Conservation (phyloP, 164 flowering plant species). For the Brasenia schreberi region DNA sequence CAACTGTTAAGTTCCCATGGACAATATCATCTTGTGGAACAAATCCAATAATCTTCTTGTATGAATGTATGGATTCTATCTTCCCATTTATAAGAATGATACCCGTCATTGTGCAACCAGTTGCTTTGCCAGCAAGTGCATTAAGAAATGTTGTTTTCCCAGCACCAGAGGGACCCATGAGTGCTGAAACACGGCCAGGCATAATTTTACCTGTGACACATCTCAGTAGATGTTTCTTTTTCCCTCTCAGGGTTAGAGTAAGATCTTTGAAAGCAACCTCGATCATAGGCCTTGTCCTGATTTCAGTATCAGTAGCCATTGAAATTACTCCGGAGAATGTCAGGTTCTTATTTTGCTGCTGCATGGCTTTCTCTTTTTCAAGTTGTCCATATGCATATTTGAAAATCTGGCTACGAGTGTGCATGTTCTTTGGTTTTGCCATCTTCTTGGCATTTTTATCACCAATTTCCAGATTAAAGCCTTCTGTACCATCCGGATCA, state of each 20-base stretch:
- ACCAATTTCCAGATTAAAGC: slow-evolving; percentile 64
- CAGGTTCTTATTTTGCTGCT: slow-evolving; percentile 56
- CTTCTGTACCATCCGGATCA: slow-evolving; percentile 53
- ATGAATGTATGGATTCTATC: slow-evolving; percentile 63
- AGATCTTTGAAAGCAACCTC: slow-evolving; percentile 94
- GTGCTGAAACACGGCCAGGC: slow-evolving; percentile 95
- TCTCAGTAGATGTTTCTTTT: slow-evolving; percentile 67
- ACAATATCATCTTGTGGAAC: slow-evolving; percentile 99
- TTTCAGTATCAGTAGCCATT: slow-evolving; percentile 73
- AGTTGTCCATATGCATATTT: slow-evolving; percentile 94
- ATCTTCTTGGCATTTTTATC: slow-evolving; percentile 52
- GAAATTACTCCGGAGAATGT: slow-evolving; percentile 85
- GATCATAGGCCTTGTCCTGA: slow-evolving; percentile 56
- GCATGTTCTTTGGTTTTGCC: slow-evolving; percentile 63
- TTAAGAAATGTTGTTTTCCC: slow-evolving; percentile 99
- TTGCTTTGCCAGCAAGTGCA: slow-evolving; percentile 77
- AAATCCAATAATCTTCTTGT: slow-evolving; percentile 84
- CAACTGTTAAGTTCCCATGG: slow-evolving; percentile 96
- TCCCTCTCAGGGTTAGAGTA: slow-evolving; percentile 74
- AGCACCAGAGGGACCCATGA: slow-evolving; percentile 99
- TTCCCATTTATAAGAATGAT: slow-evolving; percentile 73
- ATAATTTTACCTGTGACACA: slow-evolving; percentile 78
- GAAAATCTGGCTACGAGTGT: slow-evolving; percentile 85
- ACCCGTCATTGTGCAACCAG: slow-evolving; percentile 64
- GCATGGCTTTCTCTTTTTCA: slow-evolving; percentile 93